Evolutionary conservation across 208 protist genomes (phyloP).

Genomic region (Porcisia deanei): DNA sequence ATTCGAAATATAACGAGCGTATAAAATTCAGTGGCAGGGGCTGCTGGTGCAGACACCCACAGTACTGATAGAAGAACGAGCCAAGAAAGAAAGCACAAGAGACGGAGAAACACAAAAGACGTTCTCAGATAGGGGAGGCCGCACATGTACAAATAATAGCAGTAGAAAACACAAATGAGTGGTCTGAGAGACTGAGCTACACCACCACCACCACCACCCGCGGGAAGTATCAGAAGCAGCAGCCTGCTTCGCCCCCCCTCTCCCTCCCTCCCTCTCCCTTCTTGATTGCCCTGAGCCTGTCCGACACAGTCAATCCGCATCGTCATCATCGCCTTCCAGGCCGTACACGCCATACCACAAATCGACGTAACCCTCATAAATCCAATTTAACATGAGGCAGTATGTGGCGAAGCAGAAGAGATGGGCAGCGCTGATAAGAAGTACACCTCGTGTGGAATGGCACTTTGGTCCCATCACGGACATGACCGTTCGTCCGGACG

Average conservation of each 20-base stretch:
- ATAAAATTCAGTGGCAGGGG: not conserved
- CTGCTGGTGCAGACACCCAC: not conserved
- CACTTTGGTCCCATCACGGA: constrained; percentile 27
- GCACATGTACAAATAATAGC: not conserved
- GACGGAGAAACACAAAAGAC: not conserved
- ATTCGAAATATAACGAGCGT: not conserved
- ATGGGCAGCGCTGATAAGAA: constrained; percentile 35
- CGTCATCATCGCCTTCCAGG: constrained; percentile 61
- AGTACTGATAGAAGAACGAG: not conserved
- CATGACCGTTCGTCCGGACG: constrained; percentile 25
- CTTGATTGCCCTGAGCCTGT: not conserved
- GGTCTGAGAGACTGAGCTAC: no score
- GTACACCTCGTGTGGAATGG: constrained; percentile 17
- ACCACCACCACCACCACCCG: no score
- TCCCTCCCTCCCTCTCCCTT: not conserved
- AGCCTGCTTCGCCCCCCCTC: not conserved
- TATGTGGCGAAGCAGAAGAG: constrained; percentile 63
- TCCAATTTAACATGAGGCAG: constrained; percentile 79
- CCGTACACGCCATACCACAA: constrained; percentile 81
- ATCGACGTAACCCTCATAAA: constrained; percentile 80
- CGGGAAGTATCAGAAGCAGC: not conserved
- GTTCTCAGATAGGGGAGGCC: not conserved
- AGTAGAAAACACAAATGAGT: not conserved
- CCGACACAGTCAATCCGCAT: constrained; percentile 17
- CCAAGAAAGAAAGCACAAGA: not conserved